These are phyloP conservation scores for Sporothrix phasma DNA, from an alignment of 2,329 filamentous ascomycete species.

Conservation along the genomic window DNA sequence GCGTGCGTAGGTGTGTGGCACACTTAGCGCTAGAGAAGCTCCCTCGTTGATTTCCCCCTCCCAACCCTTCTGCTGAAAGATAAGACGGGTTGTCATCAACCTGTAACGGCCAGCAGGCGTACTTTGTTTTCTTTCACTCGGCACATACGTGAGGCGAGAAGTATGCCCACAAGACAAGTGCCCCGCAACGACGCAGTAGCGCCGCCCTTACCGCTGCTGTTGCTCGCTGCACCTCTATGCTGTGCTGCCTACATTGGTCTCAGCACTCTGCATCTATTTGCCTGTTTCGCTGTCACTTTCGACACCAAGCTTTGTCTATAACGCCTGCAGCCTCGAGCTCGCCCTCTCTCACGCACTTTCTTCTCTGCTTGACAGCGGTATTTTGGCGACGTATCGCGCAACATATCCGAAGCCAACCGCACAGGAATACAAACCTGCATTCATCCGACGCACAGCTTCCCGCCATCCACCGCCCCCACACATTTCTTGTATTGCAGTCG, in stretches of 20 bases:
- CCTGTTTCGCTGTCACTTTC: neutral
- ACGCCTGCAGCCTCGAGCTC: neutral
- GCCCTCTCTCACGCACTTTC: neutral
- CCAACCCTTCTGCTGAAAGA: neutral
- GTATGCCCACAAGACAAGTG: slow-evolving; percentile 1
- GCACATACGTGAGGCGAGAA: neutral
- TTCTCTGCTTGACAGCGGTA: neutral
- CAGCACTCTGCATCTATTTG: neutral
- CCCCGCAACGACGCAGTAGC: slow-evolving; percentile 6
- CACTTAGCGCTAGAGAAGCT: slow-evolving; percentile 10
- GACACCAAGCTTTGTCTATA: slow-evolving; percentile 6
- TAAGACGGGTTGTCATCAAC: neutral
- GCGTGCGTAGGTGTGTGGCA: too few relatives aligned
- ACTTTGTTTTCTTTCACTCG: neutral
- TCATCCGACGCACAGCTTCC: neutral
- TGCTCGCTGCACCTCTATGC: neutral
- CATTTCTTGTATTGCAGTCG: neutral
- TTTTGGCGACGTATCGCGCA: too few relatives aligned
- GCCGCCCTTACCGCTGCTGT: neutral
- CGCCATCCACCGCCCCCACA: neutral
- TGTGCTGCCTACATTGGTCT: neutral
- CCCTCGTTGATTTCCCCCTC: neutral
- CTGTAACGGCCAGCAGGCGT: neutral
- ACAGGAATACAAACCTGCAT: neutral
- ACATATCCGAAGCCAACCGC: slow-evolving; percentile 3